Percentiles rank a stretch among this genome's conserved stretches.
Evolutionary conservation across 306 rosid species (phyloP).

Genomic region (Acacia acuminata): DNA sequence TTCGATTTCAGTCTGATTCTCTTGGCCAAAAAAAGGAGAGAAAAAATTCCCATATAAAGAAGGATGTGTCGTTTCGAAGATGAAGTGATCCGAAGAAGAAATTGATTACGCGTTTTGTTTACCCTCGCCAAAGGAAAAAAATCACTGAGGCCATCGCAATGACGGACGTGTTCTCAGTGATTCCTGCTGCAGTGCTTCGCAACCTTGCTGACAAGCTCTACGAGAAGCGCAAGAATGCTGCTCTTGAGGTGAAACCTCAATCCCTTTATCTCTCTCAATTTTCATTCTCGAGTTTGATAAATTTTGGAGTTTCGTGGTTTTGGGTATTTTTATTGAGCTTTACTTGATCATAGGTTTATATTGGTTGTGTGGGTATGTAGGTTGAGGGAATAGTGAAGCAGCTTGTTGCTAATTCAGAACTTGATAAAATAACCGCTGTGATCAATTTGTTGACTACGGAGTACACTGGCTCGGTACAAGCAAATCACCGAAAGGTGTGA

Average conservation of each 20-base stretch:
- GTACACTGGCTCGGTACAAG: slow-evolving; percentile 74
- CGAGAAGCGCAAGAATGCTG: slow-evolving; percentile 99
- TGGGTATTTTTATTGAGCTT: slow-evolving; percentile 30
- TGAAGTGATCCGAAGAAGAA: slow-evolving; percentile 46
- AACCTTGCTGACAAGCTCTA: slow-evolving; percentile 95
- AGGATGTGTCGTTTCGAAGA: slow-evolving; percentile 42
- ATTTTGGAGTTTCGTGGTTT: slow-evolving; percentile 56
- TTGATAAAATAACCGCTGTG: slow-evolving; percentile 79
- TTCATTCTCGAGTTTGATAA: slow-evolving; percentile 13
- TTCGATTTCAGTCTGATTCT: slow-evolving; percentile 33
- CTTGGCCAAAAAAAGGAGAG: not conserved
- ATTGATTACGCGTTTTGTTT: slow-evolving; percentile 30
- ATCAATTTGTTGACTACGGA: slow-evolving; percentile 76
- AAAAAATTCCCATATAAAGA: not conserved
- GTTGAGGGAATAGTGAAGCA: slow-evolving; percentile 94
- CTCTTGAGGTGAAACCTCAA: slow-evolving; percentile 70
- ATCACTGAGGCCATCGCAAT: slow-evolving; percentile 44
- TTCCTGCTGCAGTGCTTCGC: slow-evolving; percentile 82
- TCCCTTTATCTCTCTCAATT: not conserved
- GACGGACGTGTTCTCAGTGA: slow-evolving; percentile 70
- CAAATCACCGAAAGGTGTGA: slow-evolving; percentile 92
- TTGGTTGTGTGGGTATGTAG: slow-evolving; percentile 40
- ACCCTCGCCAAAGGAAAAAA: not conserved
- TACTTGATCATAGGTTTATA: slow-evolving; percentile 17
- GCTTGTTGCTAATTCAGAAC: slow-evolving; percentile 75